phyloP scores from a whole-genome alignment of 345 rosid genomes.

The Eucalyptus marginata region DNA sequence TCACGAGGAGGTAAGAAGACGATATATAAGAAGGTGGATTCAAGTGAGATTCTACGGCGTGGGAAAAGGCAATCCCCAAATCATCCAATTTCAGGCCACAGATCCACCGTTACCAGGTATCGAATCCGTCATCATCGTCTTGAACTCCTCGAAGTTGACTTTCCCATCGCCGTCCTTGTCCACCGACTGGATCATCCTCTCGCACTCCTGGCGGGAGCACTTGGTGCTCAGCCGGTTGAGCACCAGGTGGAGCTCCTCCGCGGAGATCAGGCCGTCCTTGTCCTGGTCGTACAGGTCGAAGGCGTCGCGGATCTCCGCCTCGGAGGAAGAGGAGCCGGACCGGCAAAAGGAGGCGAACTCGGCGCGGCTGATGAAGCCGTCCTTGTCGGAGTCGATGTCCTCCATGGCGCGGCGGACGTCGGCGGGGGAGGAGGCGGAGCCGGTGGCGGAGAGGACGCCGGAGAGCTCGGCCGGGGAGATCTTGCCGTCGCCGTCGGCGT shows the following conservation, averaged over 20 bases:
- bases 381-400: conserved; percentile 25
- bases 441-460: conserved; percentile 10
- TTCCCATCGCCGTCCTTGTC: conserved; percentile 29
- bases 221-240: conserved; percentile 13
- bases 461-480: conserved; percentile 27
- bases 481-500: conserved; percentile 27
- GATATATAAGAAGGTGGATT: neutral
- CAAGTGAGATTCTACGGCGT: neutral
- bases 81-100: neutral
- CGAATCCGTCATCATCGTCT: conserved; percentile 20
- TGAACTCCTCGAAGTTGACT: conserved; percentile 29
- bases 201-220: conserved; percentile 26
- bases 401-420: conserved; percentile 18
- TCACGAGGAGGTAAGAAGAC: neutral
- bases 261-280: conserved; percentile 21
- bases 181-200: conserved; percentile 16
- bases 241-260: conserved; percentile 23
- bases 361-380: conserved; percentile 15
- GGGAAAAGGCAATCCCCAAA: neutral
- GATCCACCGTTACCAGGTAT: neutral
- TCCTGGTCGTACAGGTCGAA: conserved; percentile 28
- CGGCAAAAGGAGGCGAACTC: conserved; percentile 24
- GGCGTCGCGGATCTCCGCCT: conserved; percentile 20
- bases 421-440: conserved; percentile 9
- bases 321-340: neutral